phyloP scores from a whole-genome alignment of 2,329 filamentous ascomycete species.

The Curvularia lunata region DNA sequence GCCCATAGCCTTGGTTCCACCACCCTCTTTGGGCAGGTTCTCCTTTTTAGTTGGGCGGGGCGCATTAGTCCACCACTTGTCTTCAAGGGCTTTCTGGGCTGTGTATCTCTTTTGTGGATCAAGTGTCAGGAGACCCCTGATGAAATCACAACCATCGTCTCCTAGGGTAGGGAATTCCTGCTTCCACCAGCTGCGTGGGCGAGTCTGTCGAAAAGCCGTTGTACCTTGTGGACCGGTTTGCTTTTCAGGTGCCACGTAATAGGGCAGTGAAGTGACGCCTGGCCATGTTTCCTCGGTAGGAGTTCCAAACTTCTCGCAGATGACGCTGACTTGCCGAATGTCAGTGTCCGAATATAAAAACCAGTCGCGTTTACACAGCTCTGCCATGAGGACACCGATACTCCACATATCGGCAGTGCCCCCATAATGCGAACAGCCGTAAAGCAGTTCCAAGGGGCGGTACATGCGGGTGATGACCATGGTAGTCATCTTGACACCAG shows the following conservation, averaged over 20 bases:
- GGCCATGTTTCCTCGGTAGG: conserved; percentile 96
- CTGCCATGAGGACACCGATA: conserved; percentile 89
- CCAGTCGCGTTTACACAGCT: conserved; percentile 81
- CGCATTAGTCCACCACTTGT: conserved; percentile 84
- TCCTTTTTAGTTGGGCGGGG: conserved; percentile 83
- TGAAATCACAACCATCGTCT: conserved; percentile 80
- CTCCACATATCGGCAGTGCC: conserved; percentile 95
- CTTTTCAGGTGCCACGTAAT: conserved; percentile 73
- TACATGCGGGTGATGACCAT: conserved; percentile 98
- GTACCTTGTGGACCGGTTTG: conserved; percentile 38
- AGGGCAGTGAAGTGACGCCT: conserved; percentile 79
- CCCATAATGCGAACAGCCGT: conserved; percentile 85
- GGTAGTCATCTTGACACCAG: conserved; percentile 85
- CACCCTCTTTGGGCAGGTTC: conserved; percentile 80
- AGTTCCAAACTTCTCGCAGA: conserved; percentile 84
- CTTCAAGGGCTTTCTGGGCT: conserved; percentile 76
- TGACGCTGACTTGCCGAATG: conserved; percentile 82
- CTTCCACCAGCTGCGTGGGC: conserved; percentile 75
- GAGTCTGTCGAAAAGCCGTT: conserved; percentile 59
- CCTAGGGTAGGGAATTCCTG: conserved; percentile 81
- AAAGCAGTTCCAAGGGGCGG: conserved; percentile 90
- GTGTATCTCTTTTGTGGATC: conserved; percentile 87
- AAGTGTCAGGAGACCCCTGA: conserved; percentile 82
- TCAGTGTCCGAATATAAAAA: conserved; percentile 86
- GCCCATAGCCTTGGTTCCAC: conserved; percentile 72